Base-by-base conservation (phyloP, 2,329 filamentous ascomycete species). In the Nemania sp. region DNA sequence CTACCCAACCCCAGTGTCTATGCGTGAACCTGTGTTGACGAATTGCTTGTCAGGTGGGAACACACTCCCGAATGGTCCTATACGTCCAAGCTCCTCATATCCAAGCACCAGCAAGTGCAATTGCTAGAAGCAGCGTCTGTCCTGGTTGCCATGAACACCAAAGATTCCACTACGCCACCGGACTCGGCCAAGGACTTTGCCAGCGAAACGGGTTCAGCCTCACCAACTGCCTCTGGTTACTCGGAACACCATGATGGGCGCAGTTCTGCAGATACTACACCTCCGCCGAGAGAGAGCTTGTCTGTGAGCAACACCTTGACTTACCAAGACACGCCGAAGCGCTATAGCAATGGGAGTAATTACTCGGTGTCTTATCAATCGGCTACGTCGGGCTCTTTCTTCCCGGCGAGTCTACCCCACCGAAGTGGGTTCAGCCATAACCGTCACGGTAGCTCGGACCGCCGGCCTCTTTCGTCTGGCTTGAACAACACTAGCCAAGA, bases 71-170 rank as follows among this genome's bases (percentile, higher is more conserved):
- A 97, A 84, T 99, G 96, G 96, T 93, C 94, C 60, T 91, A 92
- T 80, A 99, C 96, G 64, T 98, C 96, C 75, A 98, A 98, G 84
- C 87, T 98, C 79, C 90, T 98, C 79, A 98, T 99, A 76, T 98
- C 95, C 75, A 99, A 99, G 87, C 96, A 99, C 81, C 96, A 99
- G 83, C 96, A 99, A 84, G 96, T 99, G 61, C 96, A 99, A 81
- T 88, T 99, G 68, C 88, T 99, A 68, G 96, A 99, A 82, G 96
- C 96, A 47, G 96, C 96, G 45, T 97, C 94, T n/a, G 96, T 98
- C 60, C 86, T 99, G 72, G 91, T 98, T 67, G 91, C 90, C 77
- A 98, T 99, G 94, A 98, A 90, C 77, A 68, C 82, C 79, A 79
- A 79, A 62, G 80, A 82, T 53, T 81, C 83, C 70, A 86, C 85